These are phyloP conservation scores for Metschnikowia shivogae DNA, from an alignment of 805 yeast species.

Conservation along the genomic window DNA sequence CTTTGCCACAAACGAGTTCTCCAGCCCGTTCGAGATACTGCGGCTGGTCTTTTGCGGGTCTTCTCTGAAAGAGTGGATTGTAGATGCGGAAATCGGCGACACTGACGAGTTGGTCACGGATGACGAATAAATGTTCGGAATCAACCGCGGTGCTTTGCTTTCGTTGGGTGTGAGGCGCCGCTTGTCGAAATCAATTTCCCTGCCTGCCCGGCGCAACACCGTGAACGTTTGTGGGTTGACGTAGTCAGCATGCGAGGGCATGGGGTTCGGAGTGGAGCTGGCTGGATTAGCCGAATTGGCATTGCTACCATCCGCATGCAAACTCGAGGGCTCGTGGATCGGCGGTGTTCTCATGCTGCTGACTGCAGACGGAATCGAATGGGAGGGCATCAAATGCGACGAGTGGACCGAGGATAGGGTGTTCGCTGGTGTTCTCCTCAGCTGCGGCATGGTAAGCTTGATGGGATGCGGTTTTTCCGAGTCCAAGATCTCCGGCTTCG, in stretches of 20 bases:
- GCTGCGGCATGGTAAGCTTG: constrained; percentile 16
- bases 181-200: constrained; percentile 79
- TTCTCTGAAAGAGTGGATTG: constrained; percentile 27
- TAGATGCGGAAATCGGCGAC: constrained; percentile 37
- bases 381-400: background rate
- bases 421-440: constrained; percentile 5
- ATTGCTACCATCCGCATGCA: constrained; percentile 10
- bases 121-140: constrained; percentile 19
- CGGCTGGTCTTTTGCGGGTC: constrained; percentile 3
- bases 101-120: constrained; percentile 16
- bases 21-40: constrained; percentile 8
- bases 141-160: constrained; percentile 36
- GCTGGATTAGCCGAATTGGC: constrained; percentile 7
- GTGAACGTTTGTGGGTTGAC: constrained; percentile 45
- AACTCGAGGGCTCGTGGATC: background rate
- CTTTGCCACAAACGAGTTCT: constrained; percentile 50
- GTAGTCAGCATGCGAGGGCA: background rate
- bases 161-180: constrained; percentile 72
- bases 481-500: background rate
- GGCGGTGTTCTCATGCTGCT: constrained; percentile 8
- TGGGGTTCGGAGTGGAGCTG: too few relatives aligned
- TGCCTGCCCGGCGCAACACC: constrained; percentile 59
- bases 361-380: constrained; percentile 1
- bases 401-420: too few relatives aligned
- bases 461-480: constrained; percentile 6